A percentile compares a stretch with the other conserved stretches of the same genome.
phyloP scores from a whole-genome alignment of 768 basidiomycete genomes.

The Russula sp. region DNA sequence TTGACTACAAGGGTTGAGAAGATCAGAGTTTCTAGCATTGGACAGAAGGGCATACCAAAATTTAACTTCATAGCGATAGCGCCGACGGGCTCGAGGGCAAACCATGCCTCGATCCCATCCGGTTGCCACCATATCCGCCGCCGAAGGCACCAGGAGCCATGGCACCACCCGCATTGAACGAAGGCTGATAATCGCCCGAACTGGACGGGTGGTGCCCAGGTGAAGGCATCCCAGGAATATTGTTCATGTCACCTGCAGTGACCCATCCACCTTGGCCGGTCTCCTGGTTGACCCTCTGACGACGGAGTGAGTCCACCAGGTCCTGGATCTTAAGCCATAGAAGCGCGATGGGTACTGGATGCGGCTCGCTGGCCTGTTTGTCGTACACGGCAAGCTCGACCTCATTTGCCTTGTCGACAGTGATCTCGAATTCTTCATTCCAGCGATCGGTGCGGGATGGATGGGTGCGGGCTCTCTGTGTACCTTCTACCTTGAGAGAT shows the following conservation, averaged over 20 bases:
- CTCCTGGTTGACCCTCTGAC: slow-evolving; percentile 89
- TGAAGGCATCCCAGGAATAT: slow-evolving; percentile 22
- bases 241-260: slow-evolving; percentile 84
- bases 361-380: slow-evolving; percentile 74
- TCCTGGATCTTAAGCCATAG: slow-evolving; percentile 94
- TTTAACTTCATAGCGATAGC: slow-evolving; percentile 84
- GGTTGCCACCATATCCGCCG: slow-evolving; percentile 31
- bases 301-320: slow-evolving; percentile 86
- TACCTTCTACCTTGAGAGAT: slow-evolving; percentile 94
- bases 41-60: slow-evolving; percentile 64
- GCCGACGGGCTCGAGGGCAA: slow-evolving; percentile 96
- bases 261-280: slow-evolving; percentile 92
- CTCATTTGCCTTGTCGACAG: slow-evolving; percentile 97
- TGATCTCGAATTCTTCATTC: slow-evolving; percentile 97
- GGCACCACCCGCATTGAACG: slow-evolving; percentile 6
- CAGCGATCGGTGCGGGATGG: slow-evolving; percentile 93
- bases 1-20: slow-evolving; percentile 61
- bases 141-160: slow-evolving; percentile 12
- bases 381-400: slow-evolving; percentile 96
- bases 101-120: slow-evolving; percentile 96
- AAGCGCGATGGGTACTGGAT: slow-evolving; percentile 88
- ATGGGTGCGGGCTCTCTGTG: slow-evolving; percentile 86
- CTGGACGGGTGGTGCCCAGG: slow-evolving; percentile 25
- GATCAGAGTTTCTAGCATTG: slow-evolving; percentile 17
- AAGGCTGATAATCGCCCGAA: slow-evolving; percentile 29